Evolutionary conservation across 2,329 filamentous ascomycete species (phyloP).

Genomic region (Clonostachys sp.): DNA sequence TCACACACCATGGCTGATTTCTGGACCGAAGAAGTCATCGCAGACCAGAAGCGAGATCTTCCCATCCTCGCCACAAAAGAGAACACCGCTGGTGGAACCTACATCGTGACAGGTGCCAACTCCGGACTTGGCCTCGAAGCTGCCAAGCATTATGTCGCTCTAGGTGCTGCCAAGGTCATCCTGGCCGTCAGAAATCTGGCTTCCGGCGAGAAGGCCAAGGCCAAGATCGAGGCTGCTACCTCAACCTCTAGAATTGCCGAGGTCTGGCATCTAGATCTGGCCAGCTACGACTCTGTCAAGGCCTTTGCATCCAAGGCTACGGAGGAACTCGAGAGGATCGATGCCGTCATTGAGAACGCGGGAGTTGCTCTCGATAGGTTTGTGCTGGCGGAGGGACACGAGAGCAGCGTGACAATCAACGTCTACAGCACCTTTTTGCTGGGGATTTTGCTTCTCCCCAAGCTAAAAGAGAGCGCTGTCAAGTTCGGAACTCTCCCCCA

Average conservation of each 20-base stretch:
- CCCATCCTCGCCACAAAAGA: neutral
- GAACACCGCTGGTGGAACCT: slow-evolving; percentile 3
- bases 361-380: neutral
- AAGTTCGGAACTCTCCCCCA: slow-evolving; percentile 24
- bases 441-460: slow-evolving; percentile 34
- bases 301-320: slow-evolving; percentile 1
- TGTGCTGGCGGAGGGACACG: neutral
- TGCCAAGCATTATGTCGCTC: slow-evolving; percentile 20
- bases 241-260: slow-evolving; percentile 13
- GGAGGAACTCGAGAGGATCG: neutral
- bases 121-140: slow-evolving; percentile 24
- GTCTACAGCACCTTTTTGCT: slow-evolving; percentile 32
- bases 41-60: slow-evolving; percentile 1
- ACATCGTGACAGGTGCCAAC: slow-evolving; percentile 27
- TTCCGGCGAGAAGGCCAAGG: slow-evolving; percentile 4
- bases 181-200: slow-evolving; percentile 17
- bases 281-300: slow-evolving; percentile 1
- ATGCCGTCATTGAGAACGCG: slow-evolving; percentile 3
- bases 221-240: neutral
- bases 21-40: no score
- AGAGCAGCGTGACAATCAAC: slow-evolving; percentile 4
- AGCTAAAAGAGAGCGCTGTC: slow-evolving; percentile 26
- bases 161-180: slow-evolving; percentile 21
- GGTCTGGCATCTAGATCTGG: slow-evolving; percentile 34
- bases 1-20: no score